phyloP scores from a whole-genome alignment of 352 stramenopile genomes.

The Globisporangium lucens region DNA sequence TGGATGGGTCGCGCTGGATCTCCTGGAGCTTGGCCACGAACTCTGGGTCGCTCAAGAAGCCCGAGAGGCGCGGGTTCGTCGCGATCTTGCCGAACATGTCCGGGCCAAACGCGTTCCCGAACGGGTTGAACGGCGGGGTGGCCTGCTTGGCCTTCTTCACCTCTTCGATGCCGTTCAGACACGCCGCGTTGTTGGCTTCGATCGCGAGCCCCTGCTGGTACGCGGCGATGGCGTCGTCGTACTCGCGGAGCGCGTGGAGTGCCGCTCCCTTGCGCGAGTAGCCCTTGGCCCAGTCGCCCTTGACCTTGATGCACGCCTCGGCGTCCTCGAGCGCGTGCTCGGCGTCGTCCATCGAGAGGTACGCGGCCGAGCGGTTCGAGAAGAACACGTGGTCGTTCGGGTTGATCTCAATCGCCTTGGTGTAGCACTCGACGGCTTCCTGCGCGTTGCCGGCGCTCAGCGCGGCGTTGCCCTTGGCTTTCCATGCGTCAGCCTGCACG shows the following conservation, averaged over 20 bases:
- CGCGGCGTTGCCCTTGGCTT: slow-evolving; percentile 95
- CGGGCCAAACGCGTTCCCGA: slow-evolving; percentile 92
- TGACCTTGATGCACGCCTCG: slow-evolving; percentile 93
- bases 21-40: slow-evolving; percentile 84
- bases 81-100: slow-evolving; percentile 94
- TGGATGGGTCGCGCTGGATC: slow-evolving; percentile 73
- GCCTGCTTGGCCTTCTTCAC: slow-evolving; percentile 90
- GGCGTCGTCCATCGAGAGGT: slow-evolving; percentile 92
- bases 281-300: slow-evolving; percentile 96
- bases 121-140: slow-evolving; percentile 67
- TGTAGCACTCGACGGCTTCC: slow-evolving; percentile 96
- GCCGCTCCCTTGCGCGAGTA: slow-evolving; percentile 97
- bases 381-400: slow-evolving; percentile 97
- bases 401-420: slow-evolving; percentile 95
- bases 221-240: slow-evolving; percentile 80
- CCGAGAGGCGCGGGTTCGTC: slow-evolving; percentile 83
- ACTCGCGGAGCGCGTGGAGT: slow-evolving; percentile 90
- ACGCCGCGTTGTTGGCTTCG: slow-evolving; percentile 90
- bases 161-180: slow-evolving; percentile 92
- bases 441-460: slow-evolving; percentile 92
- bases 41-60: slow-evolving; percentile 90
- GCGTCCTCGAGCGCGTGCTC: slow-evolving; percentile 96
- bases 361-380: slow-evolving; percentile 98
- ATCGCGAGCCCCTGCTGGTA: slow-evolving; percentile 89
- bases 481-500: slow-evolving; percentile 64